A percentile compares a stretch with the other conserved stretches of the same genome.
These are phyloP conservation scores for Boletellus sp. DNA, from an alignment of 768 basidiomycete species.

Conservation along the genomic window DNA sequence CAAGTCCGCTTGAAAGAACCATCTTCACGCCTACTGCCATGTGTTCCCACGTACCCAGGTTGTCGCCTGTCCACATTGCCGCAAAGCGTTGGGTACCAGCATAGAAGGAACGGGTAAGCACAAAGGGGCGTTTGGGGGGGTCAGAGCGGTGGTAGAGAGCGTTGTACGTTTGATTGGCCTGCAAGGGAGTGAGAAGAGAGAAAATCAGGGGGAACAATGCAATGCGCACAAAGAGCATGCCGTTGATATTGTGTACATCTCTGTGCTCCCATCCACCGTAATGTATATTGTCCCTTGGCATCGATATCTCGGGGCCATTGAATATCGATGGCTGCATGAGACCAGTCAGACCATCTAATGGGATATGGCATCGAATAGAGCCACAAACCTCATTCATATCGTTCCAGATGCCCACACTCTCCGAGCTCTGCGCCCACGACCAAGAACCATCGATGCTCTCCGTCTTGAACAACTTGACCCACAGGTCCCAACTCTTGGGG, in stretches of 20 bases:
- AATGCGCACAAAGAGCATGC: slow-evolving; percentile 77
- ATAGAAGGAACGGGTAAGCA: slow-evolving; percentile 91
- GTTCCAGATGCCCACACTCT: slow-evolving; percentile 92
- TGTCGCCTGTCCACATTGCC: slow-evolving; percentile 99
- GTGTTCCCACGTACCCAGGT: slow-evolving; percentile 96
- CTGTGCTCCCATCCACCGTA: slow-evolving; percentile 97
- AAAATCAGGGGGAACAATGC: background rate
- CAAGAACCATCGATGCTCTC: slow-evolving; percentile 52
- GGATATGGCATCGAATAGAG: too few relatives aligned
- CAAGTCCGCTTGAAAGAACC: slow-evolving; percentile 84
- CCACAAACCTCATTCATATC: slow-evolving; percentile 94
- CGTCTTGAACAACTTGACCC: slow-evolving; percentile 79
- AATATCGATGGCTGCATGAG: slow-evolving; percentile 85
- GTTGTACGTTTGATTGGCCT: slow-evolving; percentile 83
- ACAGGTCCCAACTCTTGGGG: slow-evolving; percentile 85
- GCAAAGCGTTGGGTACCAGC: slow-evolving; percentile 95
- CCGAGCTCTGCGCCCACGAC: slow-evolving; percentile 78
- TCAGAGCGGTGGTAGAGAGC: slow-evolving; percentile 74
- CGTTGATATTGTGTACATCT: slow-evolving; percentile 96
- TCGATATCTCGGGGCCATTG: slow-evolving; percentile 94
- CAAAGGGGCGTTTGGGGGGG: slow-evolving; percentile 83
- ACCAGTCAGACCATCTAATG: background rate
- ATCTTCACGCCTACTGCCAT: slow-evolving; percentile 93
- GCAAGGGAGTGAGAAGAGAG: background rate
- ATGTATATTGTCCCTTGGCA: slow-evolving; percentile 76